Evolutionary conservation across 352 stramenopile genomes (phyloP).

Genomic region (Globisporangium canariense): DNA sequence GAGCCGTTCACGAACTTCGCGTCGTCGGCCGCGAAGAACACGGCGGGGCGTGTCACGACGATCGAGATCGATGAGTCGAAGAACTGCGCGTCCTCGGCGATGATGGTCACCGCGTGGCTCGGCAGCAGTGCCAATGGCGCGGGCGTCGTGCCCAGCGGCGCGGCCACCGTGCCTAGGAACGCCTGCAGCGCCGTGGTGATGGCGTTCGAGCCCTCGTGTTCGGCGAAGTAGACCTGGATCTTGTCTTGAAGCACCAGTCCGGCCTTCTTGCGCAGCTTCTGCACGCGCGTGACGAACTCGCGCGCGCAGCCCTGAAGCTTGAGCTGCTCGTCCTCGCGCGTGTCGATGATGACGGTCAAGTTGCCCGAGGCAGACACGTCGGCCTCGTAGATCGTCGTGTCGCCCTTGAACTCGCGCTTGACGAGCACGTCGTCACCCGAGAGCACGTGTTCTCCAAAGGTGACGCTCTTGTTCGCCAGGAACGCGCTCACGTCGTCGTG

Average conservation of each 20-base stretch:
- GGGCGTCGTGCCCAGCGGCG: conserved; percentile 55
- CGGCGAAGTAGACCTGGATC: conserved; percentile 94
- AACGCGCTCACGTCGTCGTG: conserved; percentile 74
- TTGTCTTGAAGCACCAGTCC: conserved; percentile 94
- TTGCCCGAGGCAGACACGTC: conserved; percentile 86
- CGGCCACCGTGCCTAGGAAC: conserved; percentile 54
- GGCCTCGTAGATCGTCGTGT: conserved; percentile 90
- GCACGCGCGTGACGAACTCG: conserved; percentile 97
- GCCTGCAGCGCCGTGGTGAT: conserved; percentile 64
- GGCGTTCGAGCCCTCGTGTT: conserved; percentile 56
- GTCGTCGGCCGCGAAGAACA: conserved; percentile 56
- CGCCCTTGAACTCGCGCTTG: conserved; percentile 93
- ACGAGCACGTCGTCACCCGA: conserved; percentile 92
- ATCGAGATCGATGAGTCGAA: conserved; percentile 65
- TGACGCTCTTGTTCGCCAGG: conserved; percentile 77
- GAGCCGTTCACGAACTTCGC: conserved; percentile 45
- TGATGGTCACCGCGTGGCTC: conserved; percentile 61
- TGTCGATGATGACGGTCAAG: conserved; percentile 95
- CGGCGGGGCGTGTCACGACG: conserved; percentile 60
- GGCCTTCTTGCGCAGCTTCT: conserved; percentile 98
- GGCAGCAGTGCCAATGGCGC: conserved; percentile 60
- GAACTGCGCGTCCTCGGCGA: conserved; percentile 67
- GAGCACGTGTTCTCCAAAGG: conserved; percentile 71
- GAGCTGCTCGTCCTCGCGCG: conserved; percentile 93
- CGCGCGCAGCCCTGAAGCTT: conserved; percentile 91